A percentile compares a stretch with the other conserved stretches of the same genome.
phyloP scores from a whole-genome alignment of 23 red algal species.

The Gracilaria domingensis region DNA sequence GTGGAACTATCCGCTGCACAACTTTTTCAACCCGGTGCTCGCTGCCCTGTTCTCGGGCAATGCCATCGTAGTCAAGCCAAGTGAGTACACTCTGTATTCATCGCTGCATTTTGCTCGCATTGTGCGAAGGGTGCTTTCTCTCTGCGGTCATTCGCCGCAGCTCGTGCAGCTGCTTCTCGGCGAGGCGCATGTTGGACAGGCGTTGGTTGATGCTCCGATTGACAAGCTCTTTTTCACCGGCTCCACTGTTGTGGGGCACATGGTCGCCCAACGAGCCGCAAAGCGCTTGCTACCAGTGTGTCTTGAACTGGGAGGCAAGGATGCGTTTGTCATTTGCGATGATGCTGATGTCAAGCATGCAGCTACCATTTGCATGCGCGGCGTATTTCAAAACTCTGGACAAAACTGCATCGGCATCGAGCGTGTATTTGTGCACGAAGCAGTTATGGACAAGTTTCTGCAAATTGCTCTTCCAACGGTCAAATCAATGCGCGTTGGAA shows the following conservation, averaged over 20 bases:
- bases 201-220: conserved; percentile 73
- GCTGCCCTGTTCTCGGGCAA: conserved; percentile 93
- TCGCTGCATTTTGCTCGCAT: conserved; percentile 75
- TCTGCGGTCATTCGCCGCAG: conserved; percentile 81
- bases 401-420: conserved; percentile 99
- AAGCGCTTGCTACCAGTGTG: conserved; percentile 79
- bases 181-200: conserved; percentile 66
- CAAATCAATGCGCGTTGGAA: conserved; percentile 36
- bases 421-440: conserved; percentile 87
- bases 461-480: conserved; percentile 17
- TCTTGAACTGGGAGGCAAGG: conserved; percentile 98
- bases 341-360: conserved; percentile 84
- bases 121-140: conserved; percentile 65
- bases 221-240: conserved; percentile 99
- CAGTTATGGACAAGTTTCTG: conserved; percentile 68
- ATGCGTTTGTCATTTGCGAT: conserved; percentile 86
- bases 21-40: conserved; percentile 91
- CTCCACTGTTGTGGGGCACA: conserved; percentile 78
- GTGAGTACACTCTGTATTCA: conserved; percentile 83
- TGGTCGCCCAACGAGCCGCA: conserved; percentile 86
- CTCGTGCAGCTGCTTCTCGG: conserved; percentile 86
- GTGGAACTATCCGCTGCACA: conserved; percentile 99
- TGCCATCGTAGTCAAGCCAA: conserved; percentile 94
- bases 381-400: conserved; percentile 95
- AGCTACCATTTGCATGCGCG: conserved; percentile 76